Conservation (phyloP, 73 alveolate genomes). For the Paramecium caudatum region DNA sequence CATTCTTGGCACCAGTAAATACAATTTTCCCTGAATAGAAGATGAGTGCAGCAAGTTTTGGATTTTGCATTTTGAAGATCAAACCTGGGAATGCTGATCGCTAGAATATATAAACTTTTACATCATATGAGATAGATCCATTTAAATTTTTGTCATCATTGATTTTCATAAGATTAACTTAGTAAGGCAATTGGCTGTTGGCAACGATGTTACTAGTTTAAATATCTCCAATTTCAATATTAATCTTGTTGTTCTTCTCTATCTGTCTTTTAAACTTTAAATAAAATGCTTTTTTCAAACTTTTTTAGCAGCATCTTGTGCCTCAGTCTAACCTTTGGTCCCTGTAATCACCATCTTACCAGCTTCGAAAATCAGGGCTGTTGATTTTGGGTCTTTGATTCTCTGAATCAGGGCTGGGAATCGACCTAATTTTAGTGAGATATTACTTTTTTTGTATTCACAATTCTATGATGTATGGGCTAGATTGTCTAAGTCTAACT, state of each 20-base stretch:
- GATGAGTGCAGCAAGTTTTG: slow-evolving; percentile 86
- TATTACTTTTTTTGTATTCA: slow-evolving; percentile 68
- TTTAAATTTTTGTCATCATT: slow-evolving; percentile 25
- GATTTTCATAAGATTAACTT: slow-evolving; percentile 54
- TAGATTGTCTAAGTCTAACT: slow-evolving; percentile 33
- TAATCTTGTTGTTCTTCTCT: slow-evolving; percentile 60
- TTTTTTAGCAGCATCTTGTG: slow-evolving; percentile 70
- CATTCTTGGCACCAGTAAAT: slow-evolving; percentile 90
- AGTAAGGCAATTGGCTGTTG: slow-evolving; percentile 64
- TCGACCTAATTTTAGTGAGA: slow-evolving; percentile 65
- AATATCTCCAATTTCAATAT: slow-evolving; percentile 13
- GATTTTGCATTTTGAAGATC: slow-evolving; percentile 86
- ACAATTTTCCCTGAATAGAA: slow-evolving; percentile 92
- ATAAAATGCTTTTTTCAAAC: slow-evolving; percentile 49
- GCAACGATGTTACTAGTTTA: slow-evolving; percentile 63
- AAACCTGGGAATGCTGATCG: slow-evolving; percentile 92
- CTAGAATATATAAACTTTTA: neutral
- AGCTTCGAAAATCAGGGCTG: slow-evolving; percentile 74
- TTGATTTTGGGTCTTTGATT: slow-evolving; percentile 72
- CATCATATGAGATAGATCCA: slow-evolving; percentile 66
- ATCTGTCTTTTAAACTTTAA: slow-evolving; percentile 55
- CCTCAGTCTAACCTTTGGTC: slow-evolving; percentile 61
- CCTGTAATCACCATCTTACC: slow-evolving; percentile 76
- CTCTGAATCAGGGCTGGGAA: slow-evolving; percentile 75
- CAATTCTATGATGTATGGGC: slow-evolving; percentile 54